These are phyloP conservation scores for Desmodesmus armatus DNA, from an alignment of 139 green algal genomes.

Conservation along the genomic window DNA sequence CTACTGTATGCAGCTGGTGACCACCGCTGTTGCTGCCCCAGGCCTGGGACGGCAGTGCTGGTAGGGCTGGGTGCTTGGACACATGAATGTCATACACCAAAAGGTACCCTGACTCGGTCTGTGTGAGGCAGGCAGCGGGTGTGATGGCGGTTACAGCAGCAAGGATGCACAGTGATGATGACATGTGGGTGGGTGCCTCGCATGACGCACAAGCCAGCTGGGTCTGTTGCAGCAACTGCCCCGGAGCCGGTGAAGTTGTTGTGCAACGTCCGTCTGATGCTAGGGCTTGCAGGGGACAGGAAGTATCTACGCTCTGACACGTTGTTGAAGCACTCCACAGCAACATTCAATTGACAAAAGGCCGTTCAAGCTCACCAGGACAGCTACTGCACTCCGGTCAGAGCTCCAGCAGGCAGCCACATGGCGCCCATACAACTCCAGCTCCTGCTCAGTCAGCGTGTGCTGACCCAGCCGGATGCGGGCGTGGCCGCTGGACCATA, in stretches of 20 bases:
- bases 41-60: conserved; percentile 3
- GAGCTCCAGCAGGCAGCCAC: conserved; percentile 71
- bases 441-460: conserved; percentile 40
- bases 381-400: conserved; percentile 62
- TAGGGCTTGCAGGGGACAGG: too few species aligned
- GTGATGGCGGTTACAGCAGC: not conserved
- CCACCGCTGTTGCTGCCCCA: not conserved
- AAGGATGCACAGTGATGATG: not conserved
- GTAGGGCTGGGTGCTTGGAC: conserved; percentile 61
- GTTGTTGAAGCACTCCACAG: too few species aligned
- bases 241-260: not conserved
- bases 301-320: too few species aligned
- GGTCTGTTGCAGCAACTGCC: not conserved
- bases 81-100: conserved; percentile 74
- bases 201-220: too few species aligned
- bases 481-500: conserved; percentile 75
- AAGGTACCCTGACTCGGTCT: conserved; percentile 74
- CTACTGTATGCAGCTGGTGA: conserved; percentile 14
- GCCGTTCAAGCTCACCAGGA: conserved; percentile 64
- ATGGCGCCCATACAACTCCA: conserved; percentile 70
- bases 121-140: conserved; percentile 10
- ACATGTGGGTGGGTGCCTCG: too few species aligned
- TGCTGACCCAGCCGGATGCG: conserved; percentile 67
- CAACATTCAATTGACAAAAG: too few species aligned
- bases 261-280: too few species aligned